phyloP scores from a whole-genome alignment of 306 rosid genomes.

The Leucaena leucocephala region DNA sequence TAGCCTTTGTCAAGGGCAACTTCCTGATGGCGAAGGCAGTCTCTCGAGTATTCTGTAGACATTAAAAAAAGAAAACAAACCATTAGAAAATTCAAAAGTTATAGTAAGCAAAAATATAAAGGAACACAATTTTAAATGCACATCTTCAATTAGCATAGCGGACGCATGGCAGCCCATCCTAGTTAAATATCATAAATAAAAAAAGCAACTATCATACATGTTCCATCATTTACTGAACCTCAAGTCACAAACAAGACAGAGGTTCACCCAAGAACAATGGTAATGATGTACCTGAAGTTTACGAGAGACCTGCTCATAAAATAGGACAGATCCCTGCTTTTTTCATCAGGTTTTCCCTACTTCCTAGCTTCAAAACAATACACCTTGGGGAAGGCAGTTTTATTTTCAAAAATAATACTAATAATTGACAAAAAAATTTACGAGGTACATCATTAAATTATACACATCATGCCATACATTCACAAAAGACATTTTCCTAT shows the following conservation, averaged over 20 bases:
- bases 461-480: background rate
- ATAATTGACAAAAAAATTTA: background rate
- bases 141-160: background rate
- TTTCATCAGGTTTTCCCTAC: constrained; percentile 10
- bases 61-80: background rate
- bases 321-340: constrained; percentile 56
- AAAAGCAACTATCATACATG: constrained; percentile 24
- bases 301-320: constrained; percentile 54
- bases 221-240: constrained; percentile 83
- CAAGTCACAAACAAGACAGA: constrained; percentile 42
- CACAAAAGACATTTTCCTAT: background rate
- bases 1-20: constrained; percentile 78
- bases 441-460: background rate
- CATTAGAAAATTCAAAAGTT: background rate
- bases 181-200: background rate
- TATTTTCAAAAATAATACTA: background rate
- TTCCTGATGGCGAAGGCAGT: constrained; percentile 81
- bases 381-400: background rate
- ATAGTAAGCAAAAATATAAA: background rate
- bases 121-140: background rate
- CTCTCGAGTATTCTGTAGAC: constrained; percentile 81
- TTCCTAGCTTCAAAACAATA: background rate
- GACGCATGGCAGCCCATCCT: background rate
- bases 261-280: constrained; percentile 84
- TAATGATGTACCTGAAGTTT: constrained; percentile 54